Evolutionary conservation across 148 eudicot species (phyloP), one percentile per base, ranked within the genome.

Genomic region (Euryodendron excelsum): DNA sequence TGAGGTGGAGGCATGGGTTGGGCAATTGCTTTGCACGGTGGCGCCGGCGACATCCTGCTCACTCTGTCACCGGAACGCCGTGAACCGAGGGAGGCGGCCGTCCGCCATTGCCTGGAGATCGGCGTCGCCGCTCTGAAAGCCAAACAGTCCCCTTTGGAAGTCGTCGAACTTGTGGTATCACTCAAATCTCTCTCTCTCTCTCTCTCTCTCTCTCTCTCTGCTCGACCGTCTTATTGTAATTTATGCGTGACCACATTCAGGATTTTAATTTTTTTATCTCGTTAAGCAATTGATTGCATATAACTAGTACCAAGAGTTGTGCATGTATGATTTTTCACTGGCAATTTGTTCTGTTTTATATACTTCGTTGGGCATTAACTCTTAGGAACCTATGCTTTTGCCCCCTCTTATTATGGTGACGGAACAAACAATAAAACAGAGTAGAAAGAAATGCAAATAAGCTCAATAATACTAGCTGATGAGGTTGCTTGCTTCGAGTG

Each of bases 11-110:
- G 27, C 17, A 92, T 92, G 98, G 94, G 94, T 31, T 94, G 98
- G 98, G 95, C 98, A 25, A 91, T 94, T 13, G 97, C 94, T 8
- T 74, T 95, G 53, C 98, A 95, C 80, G 97, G 98, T 11, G 98
- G 98, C 33, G 98, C 94, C 66, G 98, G 97, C 8, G 98, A 90
- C 72, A 95, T 95, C 37, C 96, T 97, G 3, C 30, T 71, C 1
- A 48, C 72, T 37, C 78, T 93, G 33, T 88, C 96, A 3, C 81
- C 88, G 4, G 91, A 90, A 7, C 84, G 84, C 25, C 85, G 91
- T 14, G 33, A 81, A 74, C 91, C 87, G 0, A 85, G 97, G 5
- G 92, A 87, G 75, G 80, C 78, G 1, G 88, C 90, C 56, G 92
- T 95, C 77, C 91, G 83, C 10, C 93, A 77, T 55, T 90, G 91